Evolutionary conservation across 75 land plant species (phyloP), one percentile per base, ranked within the genome.

Genomic region (Ceratopteris richardii): DNA sequence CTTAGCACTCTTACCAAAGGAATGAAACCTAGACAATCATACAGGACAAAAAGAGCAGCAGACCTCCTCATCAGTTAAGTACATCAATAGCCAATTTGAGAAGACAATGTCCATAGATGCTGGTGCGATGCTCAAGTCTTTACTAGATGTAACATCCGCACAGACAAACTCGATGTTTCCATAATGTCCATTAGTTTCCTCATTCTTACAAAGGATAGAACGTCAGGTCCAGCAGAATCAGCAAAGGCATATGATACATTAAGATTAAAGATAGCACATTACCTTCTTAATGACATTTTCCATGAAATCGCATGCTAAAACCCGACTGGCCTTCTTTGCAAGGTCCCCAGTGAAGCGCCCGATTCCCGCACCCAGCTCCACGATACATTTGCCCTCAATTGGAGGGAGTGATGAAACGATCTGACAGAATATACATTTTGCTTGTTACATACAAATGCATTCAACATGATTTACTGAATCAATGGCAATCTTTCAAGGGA

Each of bases 41-140:
- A n/a, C n/a, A n/a, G n/a, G n/a, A n/a, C n/a, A n/a, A n/a, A n/a
- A n/a, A 33, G 37, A 3, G 37, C 9, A 4, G 37, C 29, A 11
- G 51, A 92, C 97, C 93, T 95, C 99, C 23, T 73, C 65, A 66
- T 95, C 97, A 14, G 99, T 84, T 29, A 95, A 73, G 66, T 95
- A 95, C 99, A 95, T 95, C 36, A 95, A 80, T 16, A 95, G 72
- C 99, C 99, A 95, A 44, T 95, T 95, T 29, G 99, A 95, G 68
- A 95, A 95, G 50, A 90, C 81, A 37, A 95, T 48, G 62, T 95
- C 99, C 39, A 79, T 51, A 1, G 99, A 90, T 19, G 51, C 82
- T 29, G 63, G 63, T 19, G 76, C 31, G 11, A 95, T 51, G n/a
- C 61, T 56, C 67, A 95, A 65, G 28, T 28, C 25, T 10, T 86